Percentiles rank a stretch among this genome's conserved stretches.
Evolutionary conservation across 192 early-diverging fungal genomes (phyloP).

Genomic region (Chytriomyces sp.): DNA sequence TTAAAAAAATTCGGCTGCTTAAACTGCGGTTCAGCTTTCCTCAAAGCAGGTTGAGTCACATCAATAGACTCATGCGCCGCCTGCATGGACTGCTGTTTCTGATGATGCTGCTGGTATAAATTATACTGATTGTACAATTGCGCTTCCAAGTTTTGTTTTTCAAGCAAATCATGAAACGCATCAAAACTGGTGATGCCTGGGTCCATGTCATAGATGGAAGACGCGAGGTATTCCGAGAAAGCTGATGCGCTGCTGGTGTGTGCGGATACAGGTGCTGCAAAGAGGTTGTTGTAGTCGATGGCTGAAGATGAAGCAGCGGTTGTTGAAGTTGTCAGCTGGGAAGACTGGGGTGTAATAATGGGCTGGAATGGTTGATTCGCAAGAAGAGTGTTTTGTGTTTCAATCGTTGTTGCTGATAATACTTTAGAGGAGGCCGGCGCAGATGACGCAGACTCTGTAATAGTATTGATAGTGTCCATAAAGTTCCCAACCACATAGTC

Average conservation of each 20-base stretch:
- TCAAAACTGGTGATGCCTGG: neutral
- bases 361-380: too few relatives aligned
- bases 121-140: neutral
- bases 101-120: neutral
- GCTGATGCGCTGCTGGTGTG: neutral
- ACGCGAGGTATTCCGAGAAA: neutral
- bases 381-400: too few relatives aligned
- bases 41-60: neutral
- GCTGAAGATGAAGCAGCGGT: neutral
- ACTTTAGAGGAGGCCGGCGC: neutral
- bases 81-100: constrained; percentile 1
- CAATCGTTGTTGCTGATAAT: too few relatives aligned
- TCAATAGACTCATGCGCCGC: neutral
- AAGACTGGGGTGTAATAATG: neutral
- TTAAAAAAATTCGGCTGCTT: neutral
- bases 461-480: constrained; percentile 16
- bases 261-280: neutral
- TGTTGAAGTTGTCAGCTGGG: neutral
- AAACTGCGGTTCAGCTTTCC: neutral
- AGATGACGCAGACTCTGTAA: neutral
- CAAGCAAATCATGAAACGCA: neutral
- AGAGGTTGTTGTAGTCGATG: neutral
- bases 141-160: neutral
- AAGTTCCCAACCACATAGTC: constrained; percentile 19
- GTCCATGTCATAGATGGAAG: neutral